Percentiles rank a stretch among this genome's conserved stretches.
Evolutionary conservation across 306 rosid genomes (phyloP).

Genomic region (Alnus glutinosa): DNA sequence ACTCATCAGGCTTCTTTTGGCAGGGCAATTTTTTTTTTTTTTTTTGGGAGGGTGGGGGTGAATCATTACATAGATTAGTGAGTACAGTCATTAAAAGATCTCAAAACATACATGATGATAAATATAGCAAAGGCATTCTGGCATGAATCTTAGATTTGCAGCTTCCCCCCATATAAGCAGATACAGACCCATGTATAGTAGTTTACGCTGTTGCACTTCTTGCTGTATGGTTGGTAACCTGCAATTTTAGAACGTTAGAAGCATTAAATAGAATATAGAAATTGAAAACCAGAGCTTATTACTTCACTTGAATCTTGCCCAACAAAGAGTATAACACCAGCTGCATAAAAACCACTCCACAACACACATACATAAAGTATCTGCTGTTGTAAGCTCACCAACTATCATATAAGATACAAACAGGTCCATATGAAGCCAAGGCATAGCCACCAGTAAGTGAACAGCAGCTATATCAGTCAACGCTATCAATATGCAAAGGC

Average conservation of each 20-base stretch:
- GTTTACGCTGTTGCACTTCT: slow-evolving; percentile 97
- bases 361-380: not conserved
- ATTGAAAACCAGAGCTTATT: not conserved
- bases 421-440: not conserved
- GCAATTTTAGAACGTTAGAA: slow-evolving; percentile 29
- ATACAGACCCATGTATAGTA: slow-evolving; percentile 93
- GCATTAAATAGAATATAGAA: not conserved
- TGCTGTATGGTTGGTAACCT: slow-evolving; percentile 99
- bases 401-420: not conserved
- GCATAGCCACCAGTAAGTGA: slow-evolving; percentile 1
- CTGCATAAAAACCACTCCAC: not conserved
- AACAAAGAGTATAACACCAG: not conserved
- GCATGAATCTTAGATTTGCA: slow-evolving; percentile 97
- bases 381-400: not conserved
- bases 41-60: too few species aligned
- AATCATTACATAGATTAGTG: not conserved
- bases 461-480: slow-evolving; percentile 14
- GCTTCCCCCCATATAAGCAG: slow-evolving; percentile 99
- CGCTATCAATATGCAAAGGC: slow-evolving; percentile 26
- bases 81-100: not conserved
- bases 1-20: not conserved
- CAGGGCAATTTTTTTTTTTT: too few species aligned
- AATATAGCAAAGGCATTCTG: slow-evolving; percentile 97
- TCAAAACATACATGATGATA: slow-evolving; percentile 83
- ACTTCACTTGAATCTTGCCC: not conserved